Conservation (phyloP, 1,284 basidiomycete genomes). For the Austroboletus niveus region DNA sequence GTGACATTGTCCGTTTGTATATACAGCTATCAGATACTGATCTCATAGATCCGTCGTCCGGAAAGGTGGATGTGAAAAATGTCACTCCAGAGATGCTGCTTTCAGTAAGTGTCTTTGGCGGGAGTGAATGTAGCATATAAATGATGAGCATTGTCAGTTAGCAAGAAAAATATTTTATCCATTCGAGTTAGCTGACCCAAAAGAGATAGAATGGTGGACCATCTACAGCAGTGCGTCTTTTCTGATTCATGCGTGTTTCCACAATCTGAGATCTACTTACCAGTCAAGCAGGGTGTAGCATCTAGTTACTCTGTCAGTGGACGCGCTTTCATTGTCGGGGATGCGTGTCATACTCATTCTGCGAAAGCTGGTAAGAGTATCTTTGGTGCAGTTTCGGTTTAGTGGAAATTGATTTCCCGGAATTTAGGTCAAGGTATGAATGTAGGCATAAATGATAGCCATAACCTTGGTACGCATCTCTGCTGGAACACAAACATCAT, state of each 20-base stretch:
- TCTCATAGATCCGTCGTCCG: conserved; percentile 39
- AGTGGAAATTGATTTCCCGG: neutral
- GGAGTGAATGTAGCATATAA: neutral
- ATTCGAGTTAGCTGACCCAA: neutral
- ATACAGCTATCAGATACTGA: conserved; percentile 61
- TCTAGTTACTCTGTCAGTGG: neutral
- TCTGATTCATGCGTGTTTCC: neutral
- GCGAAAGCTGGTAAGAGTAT: neutral
- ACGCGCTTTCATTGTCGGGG: neutral
- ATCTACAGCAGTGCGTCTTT: neutral
- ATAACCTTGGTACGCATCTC: conserved; percentile 48
- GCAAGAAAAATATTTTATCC: conserved; percentile 57
- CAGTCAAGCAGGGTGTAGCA: neutral
- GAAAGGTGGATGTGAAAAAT: conserved; percentile 38
- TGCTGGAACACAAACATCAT: too few species aligned
- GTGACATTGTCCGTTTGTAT: conserved; percentile 68
- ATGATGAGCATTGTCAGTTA: conserved; percentile 34
- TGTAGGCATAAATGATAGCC: conserved; percentile 74
- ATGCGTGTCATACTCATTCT: neutral
- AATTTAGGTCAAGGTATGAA: conserved; percentile 57
- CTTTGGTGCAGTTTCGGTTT: neutral
- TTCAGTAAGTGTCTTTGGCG: conserved; percentile 27
- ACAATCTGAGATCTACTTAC: too few species aligned
- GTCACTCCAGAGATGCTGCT: conserved; percentile 61
- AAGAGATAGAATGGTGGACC: neutral